Conservation (phyloP, 116 monocot genomes). For the Cymodocea nodosa region DNA sequence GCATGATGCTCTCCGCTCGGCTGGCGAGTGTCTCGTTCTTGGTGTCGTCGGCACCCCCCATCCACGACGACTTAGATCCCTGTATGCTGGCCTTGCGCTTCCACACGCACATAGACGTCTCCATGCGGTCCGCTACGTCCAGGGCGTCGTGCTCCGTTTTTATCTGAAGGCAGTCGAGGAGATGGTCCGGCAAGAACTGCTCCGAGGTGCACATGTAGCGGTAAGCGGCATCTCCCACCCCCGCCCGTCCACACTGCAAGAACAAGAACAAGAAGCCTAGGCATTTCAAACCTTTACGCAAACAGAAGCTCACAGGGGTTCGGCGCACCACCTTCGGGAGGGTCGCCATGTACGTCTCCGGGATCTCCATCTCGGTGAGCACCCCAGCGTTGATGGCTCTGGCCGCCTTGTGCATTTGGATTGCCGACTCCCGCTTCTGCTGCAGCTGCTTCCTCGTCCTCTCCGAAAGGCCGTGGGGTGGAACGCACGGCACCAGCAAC, state of each 20-base stretch:
- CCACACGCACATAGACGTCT: constrained; percentile 77
- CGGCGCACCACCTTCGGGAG: constrained; percentile 49
- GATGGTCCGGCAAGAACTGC: constrained; percentile 46
- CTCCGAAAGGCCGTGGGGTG: constrained; percentile 40
- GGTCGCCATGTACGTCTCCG: constrained; percentile 46
- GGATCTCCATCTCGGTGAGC: constrained; percentile 67
- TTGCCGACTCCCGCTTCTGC: constrained; percentile 50
- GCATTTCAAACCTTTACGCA: too few species aligned
- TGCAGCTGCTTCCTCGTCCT: constrained; percentile 30
- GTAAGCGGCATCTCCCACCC: constrained; percentile 60
- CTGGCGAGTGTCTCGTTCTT: constrained; percentile 58
- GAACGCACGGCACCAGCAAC: constrained; percentile 71
- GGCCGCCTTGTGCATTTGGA: constrained; percentile 82
- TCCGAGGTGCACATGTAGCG: constrained; percentile 37
- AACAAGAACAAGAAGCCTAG: neutral
- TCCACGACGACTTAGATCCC: constrained; percentile 53
- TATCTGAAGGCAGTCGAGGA: constrained; percentile 50
- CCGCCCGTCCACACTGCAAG: constrained; percentile 60
- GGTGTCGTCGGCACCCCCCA: constrained; percentile 40
- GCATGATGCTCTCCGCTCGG: constrained; percentile 47
- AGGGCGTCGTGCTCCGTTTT: constrained; percentile 73
- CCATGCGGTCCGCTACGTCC: constrained; percentile 57
- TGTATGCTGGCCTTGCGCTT: constrained; percentile 40
- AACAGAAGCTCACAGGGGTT: neutral
- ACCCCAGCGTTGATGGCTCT: constrained; percentile 58